Evolutionary conservation across 2,329 filamentous ascomycete genomes (phyloP).

Genomic region (Sclerotinia spermophila): DNA sequence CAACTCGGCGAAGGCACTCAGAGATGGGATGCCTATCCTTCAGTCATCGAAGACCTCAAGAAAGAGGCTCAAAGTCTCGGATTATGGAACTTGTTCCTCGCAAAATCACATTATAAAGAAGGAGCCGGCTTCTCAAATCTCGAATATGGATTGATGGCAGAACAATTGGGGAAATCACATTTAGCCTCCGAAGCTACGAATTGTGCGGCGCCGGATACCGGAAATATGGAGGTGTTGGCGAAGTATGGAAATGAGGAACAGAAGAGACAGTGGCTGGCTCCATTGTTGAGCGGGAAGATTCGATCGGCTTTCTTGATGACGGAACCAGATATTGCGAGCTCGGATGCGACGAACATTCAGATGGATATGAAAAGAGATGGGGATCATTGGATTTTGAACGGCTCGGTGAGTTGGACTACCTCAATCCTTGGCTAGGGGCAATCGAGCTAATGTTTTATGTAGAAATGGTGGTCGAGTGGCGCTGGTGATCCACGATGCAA

Average conservation of each 20-base stretch:
- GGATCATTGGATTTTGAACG: slow-evolving; percentile 87
- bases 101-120: slow-evolving; percentile 91
- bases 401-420: slow-evolving; percentile 54
- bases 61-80: slow-evolving; percentile 75
- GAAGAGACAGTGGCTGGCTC: slow-evolving; percentile 78
- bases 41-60: slow-evolving; percentile 86
- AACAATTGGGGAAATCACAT: slow-evolving; percentile 84
- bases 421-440: not conserved
- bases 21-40: slow-evolving; percentile 77
- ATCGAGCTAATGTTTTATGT: slow-evolving; percentile 28
- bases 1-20: slow-evolving; percentile 70
- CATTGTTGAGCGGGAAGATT: slow-evolving; percentile 79
- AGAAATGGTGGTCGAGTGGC: slow-evolving; percentile 99
- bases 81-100: slow-evolving; percentile 98
- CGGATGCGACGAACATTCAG: slow-evolving; percentile 90
- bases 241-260: slow-evolving; percentile 85
- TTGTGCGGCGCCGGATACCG: slow-evolving; percentile 86
- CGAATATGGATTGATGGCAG: slow-evolving; percentile 97
- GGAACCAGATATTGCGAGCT: slow-evolving; percentile 82
- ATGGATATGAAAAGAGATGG: slow-evolving; percentile 79
- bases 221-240: slow-evolving; percentile 92
- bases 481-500: slow-evolving; percentile 89
- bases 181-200: slow-evolving; percentile 84
- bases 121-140: slow-evolving; percentile 92
- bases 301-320: slow-evolving; percentile 93